phyloP scores from a whole-genome alignment of 75 land plant genomes.

The Pseudotsuga menziesii region DNA sequence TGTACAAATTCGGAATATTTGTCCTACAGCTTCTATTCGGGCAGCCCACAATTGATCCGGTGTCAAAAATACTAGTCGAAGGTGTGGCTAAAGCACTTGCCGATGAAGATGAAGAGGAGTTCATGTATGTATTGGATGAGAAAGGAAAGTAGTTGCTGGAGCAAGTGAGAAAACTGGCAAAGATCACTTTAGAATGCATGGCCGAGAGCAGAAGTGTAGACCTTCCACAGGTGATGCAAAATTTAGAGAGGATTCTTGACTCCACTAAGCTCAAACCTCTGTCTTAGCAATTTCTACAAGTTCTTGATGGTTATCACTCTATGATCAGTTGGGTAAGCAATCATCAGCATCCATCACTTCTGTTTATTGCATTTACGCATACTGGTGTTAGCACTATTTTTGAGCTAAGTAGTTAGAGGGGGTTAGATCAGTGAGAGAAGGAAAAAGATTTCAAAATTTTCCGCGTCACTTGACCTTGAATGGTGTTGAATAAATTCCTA shows the following conservation, averaged over 20 bases:
- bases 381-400: no score
- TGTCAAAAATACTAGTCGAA: background rate
- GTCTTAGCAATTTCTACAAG: background rate
- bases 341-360: no score
- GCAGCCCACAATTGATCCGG: background rate
- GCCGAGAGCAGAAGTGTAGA: no score
- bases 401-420: no score
- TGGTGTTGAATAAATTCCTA: no score
- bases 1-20: slow-evolving; percentile 20
- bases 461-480: no score
- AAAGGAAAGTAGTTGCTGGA: slow-evolving; percentile 7
- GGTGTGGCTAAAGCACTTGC: slow-evolving; percentile 6
- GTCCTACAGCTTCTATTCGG: slow-evolving; percentile 18
- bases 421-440: no score
- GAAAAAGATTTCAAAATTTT: no score
- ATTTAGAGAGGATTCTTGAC: background rate
- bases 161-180: slow-evolving; percentile 2
- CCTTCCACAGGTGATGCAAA: background rate
- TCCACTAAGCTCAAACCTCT: background rate
- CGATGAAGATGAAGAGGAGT: background rate
- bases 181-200: background rate
- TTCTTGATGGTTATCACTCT: slow-evolving; percentile 1
- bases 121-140: slow-evolving; percentile 12
- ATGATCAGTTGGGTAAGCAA: background rate
- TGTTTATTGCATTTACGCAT: no score